Evolutionary conservation across 148 eudicot species (phyloP).

Genomic region (Camellia sinensis): DNA sequence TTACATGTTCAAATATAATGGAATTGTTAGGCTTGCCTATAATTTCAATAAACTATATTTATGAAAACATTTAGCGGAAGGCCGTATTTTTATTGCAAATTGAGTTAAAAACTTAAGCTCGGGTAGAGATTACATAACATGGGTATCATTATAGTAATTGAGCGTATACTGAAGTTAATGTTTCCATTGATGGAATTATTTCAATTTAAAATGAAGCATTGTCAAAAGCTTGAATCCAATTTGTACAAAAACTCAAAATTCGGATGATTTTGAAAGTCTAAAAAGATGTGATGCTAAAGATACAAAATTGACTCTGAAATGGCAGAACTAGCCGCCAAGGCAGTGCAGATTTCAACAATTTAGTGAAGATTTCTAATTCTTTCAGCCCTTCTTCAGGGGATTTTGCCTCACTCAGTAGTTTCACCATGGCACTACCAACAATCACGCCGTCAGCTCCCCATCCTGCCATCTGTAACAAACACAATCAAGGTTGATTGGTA

Average conservation of each 20-base stretch:
- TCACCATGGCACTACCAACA: conserved; percentile 83
- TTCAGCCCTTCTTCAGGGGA: conserved; percentile 78
- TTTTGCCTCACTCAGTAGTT: conserved; percentile 61
- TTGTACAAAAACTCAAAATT: too few relatives aligned
- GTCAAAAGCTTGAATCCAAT: too few relatives aligned
- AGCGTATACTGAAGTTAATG: too few relatives aligned
- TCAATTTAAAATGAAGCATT: too few relatives aligned
- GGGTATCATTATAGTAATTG: too few relatives aligned
- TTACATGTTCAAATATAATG: neutral
- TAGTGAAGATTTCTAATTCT: conserved; percentile 56
- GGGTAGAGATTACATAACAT: too few relatives aligned
- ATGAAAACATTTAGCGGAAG: too few relatives aligned
- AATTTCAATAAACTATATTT: neutral
- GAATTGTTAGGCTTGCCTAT: neutral
- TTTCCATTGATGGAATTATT: too few relatives aligned
- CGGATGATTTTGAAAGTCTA: too few relatives aligned
- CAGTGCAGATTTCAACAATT: conserved; percentile 58
- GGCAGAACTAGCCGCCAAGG: neutral
- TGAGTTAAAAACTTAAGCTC: neutral
- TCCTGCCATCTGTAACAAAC: conserved; percentile 49
- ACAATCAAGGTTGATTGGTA: neutral
- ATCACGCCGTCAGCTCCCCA: conserved; percentile 98
- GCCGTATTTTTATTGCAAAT: too few relatives aligned
- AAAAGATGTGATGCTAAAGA: too few relatives aligned
- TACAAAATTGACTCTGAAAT: neutral